These are phyloP conservation scores for Ananas comosus DNA, from an alignment of 176 grass and related monocot species.

Conservation along the genomic window DNA sequence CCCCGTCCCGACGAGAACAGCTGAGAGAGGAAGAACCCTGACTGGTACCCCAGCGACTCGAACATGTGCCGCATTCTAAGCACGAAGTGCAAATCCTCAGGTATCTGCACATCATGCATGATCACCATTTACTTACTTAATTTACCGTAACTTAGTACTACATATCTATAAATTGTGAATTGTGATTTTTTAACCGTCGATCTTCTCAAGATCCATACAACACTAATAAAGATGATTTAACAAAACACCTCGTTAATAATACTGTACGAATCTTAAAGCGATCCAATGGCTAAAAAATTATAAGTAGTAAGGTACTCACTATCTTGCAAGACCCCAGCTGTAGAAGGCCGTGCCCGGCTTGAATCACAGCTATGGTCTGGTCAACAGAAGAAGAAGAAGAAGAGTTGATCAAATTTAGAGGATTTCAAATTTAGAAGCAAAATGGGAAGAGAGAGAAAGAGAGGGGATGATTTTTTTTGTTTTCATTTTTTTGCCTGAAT, in stretches of 20 bases:
- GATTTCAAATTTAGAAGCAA: not conserved
- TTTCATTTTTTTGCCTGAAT: conserved; percentile 51
- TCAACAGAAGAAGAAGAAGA: not conserved
- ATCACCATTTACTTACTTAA: too few relatives aligned
- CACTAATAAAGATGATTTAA: too few relatives aligned
- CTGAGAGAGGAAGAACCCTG: conserved; percentile 97
- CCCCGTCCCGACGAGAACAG: conserved; percentile 79
- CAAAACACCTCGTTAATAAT: too few relatives aligned
- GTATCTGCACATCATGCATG: conserved; percentile 43
- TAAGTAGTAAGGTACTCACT: conserved; percentile 43
- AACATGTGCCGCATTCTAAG: conserved; percentile 98
- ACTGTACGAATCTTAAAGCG: not conserved
- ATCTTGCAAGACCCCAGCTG: conserved; percentile 97
- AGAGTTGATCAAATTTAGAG: conserved; percentile 11
- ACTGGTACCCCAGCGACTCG: conserved; percentile 94
- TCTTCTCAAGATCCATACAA: too few relatives aligned
- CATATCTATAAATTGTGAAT: too few relatives aligned
- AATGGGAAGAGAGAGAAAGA: not conserved
- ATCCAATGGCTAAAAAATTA: too few relatives aligned
- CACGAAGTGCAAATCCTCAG: conserved; percentile 96
- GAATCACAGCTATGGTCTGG: conserved; percentile 97
- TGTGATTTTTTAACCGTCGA: too few relatives aligned
- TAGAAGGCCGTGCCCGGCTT: conserved; percentile 95
- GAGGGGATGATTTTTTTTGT: not conserved
- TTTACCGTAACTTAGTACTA: too few relatives aligned